Evolutionary conservation across 495 filamentous ascomycete genomes (phyloP).

Genomic region (Hypomontagnella monticulosa): DNA sequence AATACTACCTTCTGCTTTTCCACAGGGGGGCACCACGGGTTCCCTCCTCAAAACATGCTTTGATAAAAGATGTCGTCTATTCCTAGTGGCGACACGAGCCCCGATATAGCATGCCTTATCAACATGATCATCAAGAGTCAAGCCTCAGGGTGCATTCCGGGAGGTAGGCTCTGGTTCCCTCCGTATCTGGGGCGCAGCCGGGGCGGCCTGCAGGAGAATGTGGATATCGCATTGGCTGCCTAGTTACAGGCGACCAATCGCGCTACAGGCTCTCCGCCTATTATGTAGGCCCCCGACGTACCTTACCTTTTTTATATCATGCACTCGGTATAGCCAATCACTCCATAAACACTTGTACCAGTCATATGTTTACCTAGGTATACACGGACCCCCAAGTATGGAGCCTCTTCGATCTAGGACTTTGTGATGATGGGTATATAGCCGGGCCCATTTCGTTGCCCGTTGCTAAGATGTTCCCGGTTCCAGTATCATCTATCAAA

Average conservation of each 20-base stretch:
- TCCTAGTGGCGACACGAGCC: too few species aligned
- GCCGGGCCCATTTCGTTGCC: not conserved
- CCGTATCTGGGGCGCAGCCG: constrained; percentile 11
- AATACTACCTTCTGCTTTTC: too few species aligned
- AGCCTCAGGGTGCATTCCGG: too few species aligned
- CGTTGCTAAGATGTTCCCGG: not conserved
- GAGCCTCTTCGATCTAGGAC: constrained; percentile 23
- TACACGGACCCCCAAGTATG: not conserved
- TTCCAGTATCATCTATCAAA: not conserved
- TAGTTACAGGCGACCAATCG: constrained; percentile 15
- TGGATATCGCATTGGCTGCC: constrained; percentile 22
- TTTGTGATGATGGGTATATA: constrained; percentile 6
- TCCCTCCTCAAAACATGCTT: too few species aligned
- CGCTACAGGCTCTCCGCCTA: not conserved
- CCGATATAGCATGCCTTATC: too few species aligned
- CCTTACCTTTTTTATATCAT: not conserved
- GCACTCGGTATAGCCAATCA: constrained; percentile 20
- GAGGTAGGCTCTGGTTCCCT: not conserved
- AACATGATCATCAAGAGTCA: too few species aligned
- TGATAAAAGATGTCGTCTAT: too few species aligned
- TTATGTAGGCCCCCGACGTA: constrained; percentile 7
- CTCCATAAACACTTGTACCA: constrained; percentile 26
- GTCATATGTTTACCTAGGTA: constrained; percentile 8
- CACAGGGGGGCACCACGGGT: too few species aligned
- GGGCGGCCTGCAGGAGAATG: constrained; percentile 21